Evolutionary conservation across 768 basidiomycete species (phyloP).

Genomic region (Trametes cingulata): DNA sequence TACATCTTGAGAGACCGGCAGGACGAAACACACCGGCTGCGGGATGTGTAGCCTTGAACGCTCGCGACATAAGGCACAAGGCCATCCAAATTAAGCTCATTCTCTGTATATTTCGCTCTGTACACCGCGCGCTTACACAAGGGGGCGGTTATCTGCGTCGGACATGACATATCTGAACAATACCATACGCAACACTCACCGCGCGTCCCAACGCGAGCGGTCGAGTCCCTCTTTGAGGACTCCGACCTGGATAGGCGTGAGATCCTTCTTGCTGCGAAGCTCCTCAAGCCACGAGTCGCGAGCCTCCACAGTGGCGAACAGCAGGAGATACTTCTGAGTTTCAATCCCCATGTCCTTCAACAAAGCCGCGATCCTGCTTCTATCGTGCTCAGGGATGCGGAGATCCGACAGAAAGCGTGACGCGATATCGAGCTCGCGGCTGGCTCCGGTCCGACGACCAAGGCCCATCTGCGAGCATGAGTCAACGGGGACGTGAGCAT

Average conservation of each 20-base stretch:
- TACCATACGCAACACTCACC: not conserved
- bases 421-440: not conserved
- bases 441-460: too few relatives aligned
- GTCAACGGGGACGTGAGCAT: not conserved
- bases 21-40: too few relatives aligned
- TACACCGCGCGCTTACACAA: too few relatives aligned
- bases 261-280: not conserved
- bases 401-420: not conserved
- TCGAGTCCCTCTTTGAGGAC: not conserved
- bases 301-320: not conserved
- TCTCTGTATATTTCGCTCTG: too few relatives aligned
- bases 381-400: not conserved
- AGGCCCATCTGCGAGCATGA: not conserved
- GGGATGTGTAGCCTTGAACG: too few relatives aligned
- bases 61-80: too few relatives aligned
- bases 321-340: not conserved
- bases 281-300: not conserved
- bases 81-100: too few relatives aligned
- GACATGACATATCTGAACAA: not conserved
- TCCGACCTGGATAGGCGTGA: not conserved
- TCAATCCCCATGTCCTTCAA: not conserved
- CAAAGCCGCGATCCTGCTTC: not conserved
- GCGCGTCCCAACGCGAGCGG: too few relatives aligned
- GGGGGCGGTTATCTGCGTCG: too few relatives aligned
- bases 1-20: too few relatives aligned